Conservation (phyloP, 192 early-diverging fungal genomes). For the Mortierella alpina region DNA sequence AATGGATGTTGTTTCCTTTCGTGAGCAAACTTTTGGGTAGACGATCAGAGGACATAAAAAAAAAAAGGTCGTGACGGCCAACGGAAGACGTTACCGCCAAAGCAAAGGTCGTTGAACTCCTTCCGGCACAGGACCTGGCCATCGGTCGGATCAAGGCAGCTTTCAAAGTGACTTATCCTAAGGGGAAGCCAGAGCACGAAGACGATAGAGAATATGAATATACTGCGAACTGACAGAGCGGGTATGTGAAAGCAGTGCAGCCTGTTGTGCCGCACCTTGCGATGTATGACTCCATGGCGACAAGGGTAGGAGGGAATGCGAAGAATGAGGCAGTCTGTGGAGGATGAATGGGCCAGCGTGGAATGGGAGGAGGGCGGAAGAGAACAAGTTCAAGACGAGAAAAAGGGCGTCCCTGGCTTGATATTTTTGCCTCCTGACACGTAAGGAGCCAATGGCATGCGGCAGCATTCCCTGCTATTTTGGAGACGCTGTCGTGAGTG, state of each 20-base stretch:
- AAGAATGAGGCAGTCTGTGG: slow-evolving; percentile 4
- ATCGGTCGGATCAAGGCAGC: slow-evolving; percentile 12
- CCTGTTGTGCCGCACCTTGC: slow-evolving; percentile 18
- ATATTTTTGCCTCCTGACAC: too few relatives aligned
- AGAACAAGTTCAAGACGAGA: neutral
- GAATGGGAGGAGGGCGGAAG: neutral
- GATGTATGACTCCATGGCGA: slow-evolving; percentile 47
- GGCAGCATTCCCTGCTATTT: too few relatives aligned
- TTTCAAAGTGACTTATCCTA: slow-evolving; percentile 43
- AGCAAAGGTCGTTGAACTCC: slow-evolving; percentile 44
- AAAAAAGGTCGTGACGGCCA: neutral
- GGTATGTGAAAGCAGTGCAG: neutral
- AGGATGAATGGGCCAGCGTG: neutral
- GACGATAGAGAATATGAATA: too few relatives aligned
- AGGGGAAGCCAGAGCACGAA: neutral
- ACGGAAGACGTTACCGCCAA: slow-evolving; percentile 23
- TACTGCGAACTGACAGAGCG: neutral
- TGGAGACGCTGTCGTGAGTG: too few relatives aligned
- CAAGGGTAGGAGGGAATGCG: neutral
- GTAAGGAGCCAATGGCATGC: too few relatives aligned
- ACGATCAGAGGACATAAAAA: neutral
- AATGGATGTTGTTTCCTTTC: neutral
- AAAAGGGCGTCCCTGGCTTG: too few relatives aligned
- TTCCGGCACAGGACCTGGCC: slow-evolving; percentile 12
- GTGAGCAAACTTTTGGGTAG: neutral